Percentiles rank a stretch among this genome's conserved stretches.
These are phyloP conservation scores for Chrysoporthe cubensis DNA, from an alignment of 2,329 filamentous ascomycete species.

Conservation along the genomic window DNA sequence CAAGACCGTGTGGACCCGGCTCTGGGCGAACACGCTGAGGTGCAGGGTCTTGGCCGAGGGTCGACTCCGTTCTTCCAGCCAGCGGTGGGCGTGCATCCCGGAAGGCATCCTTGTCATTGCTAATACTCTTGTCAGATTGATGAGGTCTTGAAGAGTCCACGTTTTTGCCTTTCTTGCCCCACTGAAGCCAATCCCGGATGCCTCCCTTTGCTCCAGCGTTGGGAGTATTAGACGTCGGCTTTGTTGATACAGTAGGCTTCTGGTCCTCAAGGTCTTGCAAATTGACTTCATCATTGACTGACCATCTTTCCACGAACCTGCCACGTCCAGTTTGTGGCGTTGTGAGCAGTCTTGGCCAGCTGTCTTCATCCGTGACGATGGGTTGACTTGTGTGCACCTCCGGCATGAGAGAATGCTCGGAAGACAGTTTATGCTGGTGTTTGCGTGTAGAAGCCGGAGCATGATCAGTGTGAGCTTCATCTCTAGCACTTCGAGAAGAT, in stretches of 20 bases:
- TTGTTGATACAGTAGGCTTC: not conserved
- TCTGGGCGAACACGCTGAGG: not conserved
- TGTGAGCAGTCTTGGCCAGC: not conserved
- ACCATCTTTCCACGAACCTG: conserved; percentile 11
- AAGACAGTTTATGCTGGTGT: not conserved
- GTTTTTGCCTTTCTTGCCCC: conserved; percentile 10
- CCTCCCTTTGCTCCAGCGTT: not conserved
- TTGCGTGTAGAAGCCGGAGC: not conserved
- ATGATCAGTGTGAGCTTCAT: not conserved
- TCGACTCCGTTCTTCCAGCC: not conserved
- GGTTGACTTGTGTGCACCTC: not conserved
- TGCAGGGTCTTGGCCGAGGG: not conserved
- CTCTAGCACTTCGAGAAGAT: not conserved
- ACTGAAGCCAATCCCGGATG: not conserved
- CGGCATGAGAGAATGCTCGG: not conserved
- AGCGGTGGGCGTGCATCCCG: not conserved
- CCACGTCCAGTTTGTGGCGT: conserved; percentile 5
- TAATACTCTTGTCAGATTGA: not conserved
- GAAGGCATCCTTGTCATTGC: not conserved
- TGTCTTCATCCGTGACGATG: not conserved
- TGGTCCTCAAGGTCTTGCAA: not conserved
- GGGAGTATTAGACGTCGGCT: not conserved
- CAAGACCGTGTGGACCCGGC: not conserved
- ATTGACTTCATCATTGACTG: conserved; percentile 2
- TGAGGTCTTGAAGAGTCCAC: not conserved